phyloP scores from a whole-genome alignment of 192 early-diverging fungal species.

The Dissophora ornata region DNA sequence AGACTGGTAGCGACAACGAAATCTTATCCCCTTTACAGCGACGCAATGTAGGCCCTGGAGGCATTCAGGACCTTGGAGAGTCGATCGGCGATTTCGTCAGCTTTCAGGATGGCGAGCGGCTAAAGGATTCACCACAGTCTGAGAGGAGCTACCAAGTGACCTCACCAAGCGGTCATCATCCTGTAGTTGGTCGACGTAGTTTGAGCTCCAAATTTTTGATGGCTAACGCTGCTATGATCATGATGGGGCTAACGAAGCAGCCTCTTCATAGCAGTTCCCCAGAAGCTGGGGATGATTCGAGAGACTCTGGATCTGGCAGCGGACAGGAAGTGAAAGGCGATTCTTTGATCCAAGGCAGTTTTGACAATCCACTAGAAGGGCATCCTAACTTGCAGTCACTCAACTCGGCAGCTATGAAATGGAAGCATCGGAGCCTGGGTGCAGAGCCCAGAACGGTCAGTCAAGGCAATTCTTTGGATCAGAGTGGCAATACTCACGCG shows the following conservation, averaged over 20 bases:
- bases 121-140: constrained; percentile 16
- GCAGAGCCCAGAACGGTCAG: background rate
- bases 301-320: too few species aligned
- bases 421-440: constrained; percentile 11
- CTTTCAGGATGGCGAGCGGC: constrained; percentile 34
- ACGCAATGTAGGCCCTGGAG: background rate
- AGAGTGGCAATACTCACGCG: background rate
- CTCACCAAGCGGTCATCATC: constrained; percentile 3
- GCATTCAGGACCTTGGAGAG: background rate
- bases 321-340: too few species aligned
- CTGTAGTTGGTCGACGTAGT: constrained; percentile 13
- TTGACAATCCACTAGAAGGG: constrained; percentile 1
- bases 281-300: background rate
- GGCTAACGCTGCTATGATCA: constrained; percentile 25
- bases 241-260: constrained; percentile 11
- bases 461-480: background rate
- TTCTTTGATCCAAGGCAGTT: background rate
- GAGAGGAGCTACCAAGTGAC: background rate
- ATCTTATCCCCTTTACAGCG: constrained; percentile 12
- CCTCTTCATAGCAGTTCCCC: background rate
- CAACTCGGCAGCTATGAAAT: constrained; percentile 14
- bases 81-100: background rate
- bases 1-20: constrained; percentile 37
- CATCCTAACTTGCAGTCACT: constrained; percentile 22
- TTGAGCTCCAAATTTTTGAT: constrained; percentile 42